A percentile compares a stretch with the other conserved stretches of the same genome.
phyloP scores from a whole-genome alignment of 495 filamentous ascomycete genomes.

The Trichoderma reesei region DNA sequence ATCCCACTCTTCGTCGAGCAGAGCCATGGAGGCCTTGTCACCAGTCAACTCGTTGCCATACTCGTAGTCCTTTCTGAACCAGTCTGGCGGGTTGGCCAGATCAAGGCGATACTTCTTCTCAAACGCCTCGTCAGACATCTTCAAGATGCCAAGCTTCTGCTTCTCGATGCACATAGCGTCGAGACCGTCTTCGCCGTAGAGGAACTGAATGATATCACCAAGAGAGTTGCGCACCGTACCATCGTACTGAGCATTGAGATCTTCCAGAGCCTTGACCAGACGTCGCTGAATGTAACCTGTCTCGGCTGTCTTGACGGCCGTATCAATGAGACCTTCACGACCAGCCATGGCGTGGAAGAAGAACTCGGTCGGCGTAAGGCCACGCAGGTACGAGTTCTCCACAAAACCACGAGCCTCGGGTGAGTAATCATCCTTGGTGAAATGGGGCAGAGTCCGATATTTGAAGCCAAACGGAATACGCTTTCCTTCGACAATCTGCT shows the following conservation, averaged over 20 bases:
- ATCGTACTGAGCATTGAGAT: constrained; percentile 96
- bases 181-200: constrained; percentile 95
- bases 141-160: constrained; percentile 78
- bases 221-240: constrained; percentile 95
- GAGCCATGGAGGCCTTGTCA: constrained; percentile 72
- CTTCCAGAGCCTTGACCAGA: constrained; percentile 94
- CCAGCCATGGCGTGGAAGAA: constrained; percentile 99
- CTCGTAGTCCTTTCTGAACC: constrained; percentile 34
- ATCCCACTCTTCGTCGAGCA: constrained; percentile 85
- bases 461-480: constrained; percentile 99
- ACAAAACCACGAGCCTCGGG: constrained; percentile 96
- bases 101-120: constrained; percentile 78
- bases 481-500: constrained; percentile 96
- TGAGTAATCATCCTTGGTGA: constrained; percentile 98
- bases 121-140: constrained; percentile 61
- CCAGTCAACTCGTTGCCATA: constrained; percentile 79
- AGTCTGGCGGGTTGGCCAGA: constrained; percentile 30
- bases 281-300: constrained; percentile 98
- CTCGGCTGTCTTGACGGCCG: constrained; percentile 97
- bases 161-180: constrained; percentile 87
- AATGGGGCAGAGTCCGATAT: constrained; percentile 92
- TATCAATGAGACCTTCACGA: constrained; percentile 99
- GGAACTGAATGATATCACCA: constrained; percentile 93
- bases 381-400: constrained; percentile 97
- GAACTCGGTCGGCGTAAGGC: constrained; percentile 90